Evolutionary conservation across 202 grass and related monocot species (phyloP).

Genomic region (Schoenoplectus tabernaemontani): DNA sequence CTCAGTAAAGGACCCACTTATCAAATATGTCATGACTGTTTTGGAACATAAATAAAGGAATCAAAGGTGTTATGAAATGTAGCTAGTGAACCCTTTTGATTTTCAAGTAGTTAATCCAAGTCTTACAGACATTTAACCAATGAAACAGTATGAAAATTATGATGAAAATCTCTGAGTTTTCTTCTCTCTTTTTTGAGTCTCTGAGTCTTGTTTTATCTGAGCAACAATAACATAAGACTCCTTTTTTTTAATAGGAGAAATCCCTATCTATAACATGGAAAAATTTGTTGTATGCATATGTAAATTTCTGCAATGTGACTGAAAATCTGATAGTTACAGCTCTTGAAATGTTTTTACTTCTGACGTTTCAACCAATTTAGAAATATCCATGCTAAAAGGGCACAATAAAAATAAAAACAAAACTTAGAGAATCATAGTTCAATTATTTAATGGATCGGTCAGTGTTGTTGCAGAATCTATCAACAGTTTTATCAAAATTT

Average conservation of each 20-base stretch:
- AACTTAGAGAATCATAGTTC: neutral
- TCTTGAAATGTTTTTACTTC: neutral
- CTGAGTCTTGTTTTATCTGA: conserved; percentile 41
- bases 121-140: too few species aligned
- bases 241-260: conserved; percentile 21
- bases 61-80: neutral
- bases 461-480: too few species aligned
- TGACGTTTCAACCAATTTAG: neutral
- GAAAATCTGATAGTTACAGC: conserved; percentile 14
- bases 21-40: neutral
- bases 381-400: too few species aligned
- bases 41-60: neutral
- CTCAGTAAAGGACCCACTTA: neutral
- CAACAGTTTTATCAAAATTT: too few species aligned
- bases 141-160: too few species aligned
- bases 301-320: conserved; percentile 23
- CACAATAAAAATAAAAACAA: too few species aligned
- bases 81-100: too few species aligned
- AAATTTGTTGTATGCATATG: neutral
- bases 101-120: too few species aligned
- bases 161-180: conserved; percentile 53
- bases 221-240: conserved; percentile 21
- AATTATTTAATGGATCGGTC: too few species aligned
- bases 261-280: neutral
- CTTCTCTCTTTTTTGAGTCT: conserved; percentile 64